phyloP scores from a whole-genome alignment of 805 yeast species.

The Wickerhamiella azymoides region DNA sequence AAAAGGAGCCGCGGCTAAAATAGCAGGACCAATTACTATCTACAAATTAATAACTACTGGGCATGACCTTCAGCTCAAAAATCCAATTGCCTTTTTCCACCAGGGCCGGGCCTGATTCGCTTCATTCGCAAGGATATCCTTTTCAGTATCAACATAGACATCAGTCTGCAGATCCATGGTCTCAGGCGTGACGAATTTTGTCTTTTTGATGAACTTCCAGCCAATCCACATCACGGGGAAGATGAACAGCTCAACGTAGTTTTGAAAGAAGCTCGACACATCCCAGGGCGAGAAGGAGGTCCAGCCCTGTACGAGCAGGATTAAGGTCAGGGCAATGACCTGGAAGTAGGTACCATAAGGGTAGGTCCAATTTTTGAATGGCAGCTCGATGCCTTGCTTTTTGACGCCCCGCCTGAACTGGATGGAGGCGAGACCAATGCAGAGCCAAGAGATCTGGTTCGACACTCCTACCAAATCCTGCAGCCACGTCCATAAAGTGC shows the following conservation, averaged over 20 bases:
- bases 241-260: constrained; percentile 48
- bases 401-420: constrained; percentile 38
- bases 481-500: constrained; percentile 41
- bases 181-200: constrained; percentile 50
- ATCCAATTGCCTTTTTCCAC: not conserved
- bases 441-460: constrained; percentile 50
- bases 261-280: constrained; percentile 46
- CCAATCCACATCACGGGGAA: constrained; percentile 40
- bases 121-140: constrained; percentile 27
- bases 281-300: constrained; percentile 52
- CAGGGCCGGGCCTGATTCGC: not conserved
- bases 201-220: constrained; percentile 47
- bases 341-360: constrained; percentile 42
- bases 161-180: constrained; percentile 74
- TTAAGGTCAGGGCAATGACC: constrained; percentile 32
- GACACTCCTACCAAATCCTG: constrained; percentile 49
- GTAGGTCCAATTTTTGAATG: constrained; percentile 36
- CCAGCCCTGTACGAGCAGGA: constrained; percentile 53
- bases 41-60: too few species aligned
- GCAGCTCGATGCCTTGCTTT: constrained; percentile 31
- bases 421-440: constrained; percentile 39
- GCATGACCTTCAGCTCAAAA: too few species aligned
- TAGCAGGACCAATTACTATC: too few species aligned
- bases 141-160: constrained; percentile 40
- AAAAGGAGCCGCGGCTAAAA: too few species aligned